Evolutionary conservation across 139 green algal species (phyloP), one percentile per base, ranked within the genome.

Genomic region (Spirogloea muscicola): DNA sequence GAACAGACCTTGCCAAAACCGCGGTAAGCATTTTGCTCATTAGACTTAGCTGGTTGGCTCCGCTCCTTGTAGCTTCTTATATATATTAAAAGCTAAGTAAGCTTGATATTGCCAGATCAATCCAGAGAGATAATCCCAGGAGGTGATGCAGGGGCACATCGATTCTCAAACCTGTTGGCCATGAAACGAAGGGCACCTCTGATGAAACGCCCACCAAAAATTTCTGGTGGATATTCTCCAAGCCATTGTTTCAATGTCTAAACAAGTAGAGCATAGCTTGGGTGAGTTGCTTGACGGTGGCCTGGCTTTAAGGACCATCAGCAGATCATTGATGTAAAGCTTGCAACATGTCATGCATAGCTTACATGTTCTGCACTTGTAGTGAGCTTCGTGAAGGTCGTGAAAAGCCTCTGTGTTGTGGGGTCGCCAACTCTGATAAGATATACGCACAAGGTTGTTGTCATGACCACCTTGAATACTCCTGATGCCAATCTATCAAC

Each of bases 181-280:
- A 68, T 68, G 27, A 42, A 68, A 4, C 27, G n/a, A 37, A 51
- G 59, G 27, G 48, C 9, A 6, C 59, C 59, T 31, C 59, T 29
- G 29, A 68, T 5, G 48, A 68, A 68, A 6, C 59, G 41, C 5
- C 59, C 59, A 5, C 59, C 59, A 68, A 68, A 68, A 42, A 68
- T 38, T 4, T 68, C 59, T 5, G 29, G 41, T 4, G 59, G 59
- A 7, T 68, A 68, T 13, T 29, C 46, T 7, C 29, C 43, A 6
- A 68, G 27, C 59, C 59, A 68, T 7, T 21, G 33, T 31, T 51
- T 36, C 9, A 68, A 21, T 43, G 33, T 21, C 59, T 68, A 36
- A 10, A 37, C 31, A n/a, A n/a, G n/a, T n/a, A n/a, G n/a, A n/a
- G n/a, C n/a, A n/a, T n/a, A n/a, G n/a, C n/a, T n/a, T n/a, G n/a